Evolutionary conservation across 805 yeast genomes (phyloP), one percentile per base, ranked within the genome.

Genomic region (Candida krabiensis): DNA sequence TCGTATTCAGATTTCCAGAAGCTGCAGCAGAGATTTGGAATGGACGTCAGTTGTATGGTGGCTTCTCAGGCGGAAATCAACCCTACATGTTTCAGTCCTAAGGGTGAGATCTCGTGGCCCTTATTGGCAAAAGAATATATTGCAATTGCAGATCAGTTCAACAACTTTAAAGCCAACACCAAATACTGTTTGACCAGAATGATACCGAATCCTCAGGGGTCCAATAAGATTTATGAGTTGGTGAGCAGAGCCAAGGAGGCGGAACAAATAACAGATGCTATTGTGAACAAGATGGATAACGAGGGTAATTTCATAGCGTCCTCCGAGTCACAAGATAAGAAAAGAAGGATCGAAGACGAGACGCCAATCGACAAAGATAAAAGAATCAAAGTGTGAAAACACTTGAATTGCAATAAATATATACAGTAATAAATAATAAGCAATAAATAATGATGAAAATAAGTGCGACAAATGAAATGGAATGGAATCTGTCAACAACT

Each of bases 21-120:
- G 18, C 54, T 90, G 28, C 82, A 77, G 52, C 49, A 61, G 8
- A 57, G 62, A n/a, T 75, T 73, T 49, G 77, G 81, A 1, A 71
- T 72, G 2, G 75, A 76, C 35, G 64, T 83, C n/a, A 96, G 98
- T 4, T 90, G 87, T 5, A 91, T 93, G 99, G 80, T 90, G 53
- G 99, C 97, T 1, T 83, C 87, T 22, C 79, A 80, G 21, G 98
- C 97, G 0, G 98, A 93, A 62, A 56, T 73, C 5, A 90, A 93
- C 56, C 93, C 96, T 6, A 72, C 95, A 1, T 81, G 86, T 26
- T 93, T 93, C 58, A 59, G 60, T 21, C 54, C 58, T 6, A 46
- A 53, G 0, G 67, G 62, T 0, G 72, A 75, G 4, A 56, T 71
- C 32, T 66, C 75, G 0, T 86, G 91, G 86, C 68, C 63, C 18